phyloP scores from a whole-genome alignment of 2,329 filamentous ascomycete species.

The Cercospora nicotianae region DNA sequence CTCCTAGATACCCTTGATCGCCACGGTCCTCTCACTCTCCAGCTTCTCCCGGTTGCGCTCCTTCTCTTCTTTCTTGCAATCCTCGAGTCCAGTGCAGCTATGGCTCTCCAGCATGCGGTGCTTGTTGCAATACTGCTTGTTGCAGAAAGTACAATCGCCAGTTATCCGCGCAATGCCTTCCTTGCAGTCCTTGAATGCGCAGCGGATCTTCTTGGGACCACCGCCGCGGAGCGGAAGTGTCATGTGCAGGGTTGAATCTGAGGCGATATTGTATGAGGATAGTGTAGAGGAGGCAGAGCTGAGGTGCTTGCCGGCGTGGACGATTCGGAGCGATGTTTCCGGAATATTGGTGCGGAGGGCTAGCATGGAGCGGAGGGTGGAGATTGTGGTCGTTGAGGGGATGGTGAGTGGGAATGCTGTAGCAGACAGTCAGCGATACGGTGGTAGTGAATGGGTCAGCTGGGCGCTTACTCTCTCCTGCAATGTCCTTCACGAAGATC shows the following conservation, averaged over 20 bases:
- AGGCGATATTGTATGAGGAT: constrained; percentile 50
- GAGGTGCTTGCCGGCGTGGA: constrained; percentile 60
- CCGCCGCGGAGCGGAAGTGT: constrained; percentile 58
- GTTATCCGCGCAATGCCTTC: constrained; percentile 87
- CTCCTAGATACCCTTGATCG: constrained; percentile 79
- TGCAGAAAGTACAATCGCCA: constrained; percentile 93
- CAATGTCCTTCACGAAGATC: constrained; percentile 62
- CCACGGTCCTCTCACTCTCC: constrained; percentile 87
- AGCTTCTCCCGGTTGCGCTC: constrained; percentile 91
- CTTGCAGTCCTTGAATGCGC: constrained; percentile 86
- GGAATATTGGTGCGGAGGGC: constrained; percentile 58
- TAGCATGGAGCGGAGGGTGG: constrained; percentile 57
- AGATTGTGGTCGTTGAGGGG: constrained; percentile 55
- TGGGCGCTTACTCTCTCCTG: constrained; percentile 56
- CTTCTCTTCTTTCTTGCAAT: constrained; percentile 97
- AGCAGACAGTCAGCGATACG: constrained; percentile 27
- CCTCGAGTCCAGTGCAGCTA: constrained; percentile 87
- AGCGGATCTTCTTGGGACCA: constrained; percentile 75
- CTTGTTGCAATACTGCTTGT: constrained; percentile 90
- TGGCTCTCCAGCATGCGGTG: constrained; percentile 93
- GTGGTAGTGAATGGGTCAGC: constrained; percentile 4
- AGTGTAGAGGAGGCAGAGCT: constrained; percentile 46
- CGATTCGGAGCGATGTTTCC: constrained; percentile 54
- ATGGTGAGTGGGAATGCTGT: constrained; percentile 59
- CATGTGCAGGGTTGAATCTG: constrained; percentile 55